Percentiles rank a stretch among this genome's conserved stretches.
These are phyloP conservation scores for Aurantiochytrium sp. DNA, from an alignment of 108 stramenopile genomes.

Conservation along the genomic window DNA sequence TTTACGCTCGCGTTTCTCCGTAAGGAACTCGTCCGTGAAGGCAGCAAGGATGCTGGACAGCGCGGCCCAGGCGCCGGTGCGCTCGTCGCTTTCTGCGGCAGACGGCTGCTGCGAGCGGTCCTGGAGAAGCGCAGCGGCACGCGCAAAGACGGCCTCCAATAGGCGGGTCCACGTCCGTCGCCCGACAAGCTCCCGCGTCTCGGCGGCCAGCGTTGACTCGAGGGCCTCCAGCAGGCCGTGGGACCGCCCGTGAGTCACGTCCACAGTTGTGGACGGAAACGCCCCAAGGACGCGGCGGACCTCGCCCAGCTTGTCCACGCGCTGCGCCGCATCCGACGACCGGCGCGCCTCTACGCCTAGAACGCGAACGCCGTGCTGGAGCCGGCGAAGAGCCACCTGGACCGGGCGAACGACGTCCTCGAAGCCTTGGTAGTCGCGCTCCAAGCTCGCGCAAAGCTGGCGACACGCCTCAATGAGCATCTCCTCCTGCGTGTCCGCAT, in stretches of 20 bases:
- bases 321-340: not conserved
- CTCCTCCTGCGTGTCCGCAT: not conserved
- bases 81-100: too few relatives aligned
- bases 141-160: not conserved
- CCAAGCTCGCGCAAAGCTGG: not conserved
- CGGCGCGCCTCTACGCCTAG: not conserved
- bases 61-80: not conserved
- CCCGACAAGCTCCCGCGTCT: not conserved
- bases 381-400: not conserved
- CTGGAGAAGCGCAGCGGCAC: not conserved
- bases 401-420: not conserved
- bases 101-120: too few relatives aligned
- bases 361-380: not conserved
- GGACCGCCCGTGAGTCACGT: too few relatives aligned
- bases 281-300: not conserved
- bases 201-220: not conserved
- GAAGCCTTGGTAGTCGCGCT: not conserved
- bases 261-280: not conserved
- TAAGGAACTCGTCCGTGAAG: not conserved
- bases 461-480: not conserved
- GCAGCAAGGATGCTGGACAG: not conserved
- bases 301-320: not conserved
- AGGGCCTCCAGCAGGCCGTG: not conserved
- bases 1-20: not conserved
- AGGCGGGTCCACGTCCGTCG: not conserved